These are phyloP conservation scores for Camellia sinensis DNA, from an alignment of 148 eudicot species.

Conservation along the genomic window DNA sequence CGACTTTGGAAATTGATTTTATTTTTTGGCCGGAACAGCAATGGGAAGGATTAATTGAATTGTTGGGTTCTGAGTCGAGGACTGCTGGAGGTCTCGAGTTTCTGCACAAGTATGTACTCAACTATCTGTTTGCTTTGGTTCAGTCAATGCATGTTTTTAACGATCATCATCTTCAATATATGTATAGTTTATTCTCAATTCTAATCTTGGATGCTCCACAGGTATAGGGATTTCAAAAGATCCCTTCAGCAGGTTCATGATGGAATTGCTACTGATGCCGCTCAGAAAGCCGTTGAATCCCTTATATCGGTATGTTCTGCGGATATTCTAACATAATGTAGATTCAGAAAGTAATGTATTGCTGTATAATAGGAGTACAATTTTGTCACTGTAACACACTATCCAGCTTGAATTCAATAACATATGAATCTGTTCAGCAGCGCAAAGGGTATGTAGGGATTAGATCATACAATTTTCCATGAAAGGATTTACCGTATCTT, in stretches of 20 bases:
- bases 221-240: conserved; percentile 89
- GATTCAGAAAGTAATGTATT: background rate
- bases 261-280: conserved; percentile 61
- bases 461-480: background rate
- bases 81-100: conserved; percentile 95
- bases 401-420: background rate
- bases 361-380: background rate
- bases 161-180: background rate
- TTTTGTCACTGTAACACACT: background rate
- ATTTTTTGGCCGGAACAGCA: conserved; percentile 42
- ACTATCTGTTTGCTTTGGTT: background rate
- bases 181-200: background rate
- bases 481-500: background rate
- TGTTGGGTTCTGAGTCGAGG: conserved; percentile 76
- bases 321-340: conserved; percentile 1
- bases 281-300: conserved; percentile 79
- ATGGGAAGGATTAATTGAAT: conserved; percentile 93
- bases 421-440: background rate
- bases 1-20: conserved; percentile 1
- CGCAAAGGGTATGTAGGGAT: background rate
- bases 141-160: background rate
- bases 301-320: conserved; percentile 58
- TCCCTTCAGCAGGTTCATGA: conserved; percentile 75
- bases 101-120: conserved; percentile 63
- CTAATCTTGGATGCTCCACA: conserved; percentile 24